phyloP scores from a whole-genome alignment of 2,329 filamentous ascomycete genomes.

The Penicillium paneum region DNA sequence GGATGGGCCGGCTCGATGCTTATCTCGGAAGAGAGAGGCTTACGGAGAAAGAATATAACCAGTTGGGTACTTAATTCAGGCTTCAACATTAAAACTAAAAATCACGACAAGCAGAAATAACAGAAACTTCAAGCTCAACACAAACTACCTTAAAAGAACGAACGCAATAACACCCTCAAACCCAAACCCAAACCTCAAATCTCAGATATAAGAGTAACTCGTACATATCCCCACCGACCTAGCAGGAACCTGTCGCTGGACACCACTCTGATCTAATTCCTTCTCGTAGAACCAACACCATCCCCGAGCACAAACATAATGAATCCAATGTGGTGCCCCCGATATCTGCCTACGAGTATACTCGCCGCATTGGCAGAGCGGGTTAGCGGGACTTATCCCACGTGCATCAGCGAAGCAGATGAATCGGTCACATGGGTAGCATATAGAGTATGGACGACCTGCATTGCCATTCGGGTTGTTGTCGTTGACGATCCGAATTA shows the following conservation, averaged over 20 bases:
- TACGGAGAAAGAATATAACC: background rate
- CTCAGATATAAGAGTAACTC: background rate
- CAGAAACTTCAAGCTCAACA: background rate
- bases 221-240: background rate
- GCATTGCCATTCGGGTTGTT: background rate
- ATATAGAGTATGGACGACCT: slow-evolving; percentile 1
- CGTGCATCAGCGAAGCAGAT: slow-evolving; percentile 6
- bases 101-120: background rate
- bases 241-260: background rate
- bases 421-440: slow-evolving; percentile 2
- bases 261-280: background rate
- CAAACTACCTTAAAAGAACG: background rate
- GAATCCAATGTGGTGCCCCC: background rate
- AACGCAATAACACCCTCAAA: background rate
- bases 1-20: background rate
- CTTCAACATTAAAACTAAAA: background rate
- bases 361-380: slow-evolving; percentile 2
- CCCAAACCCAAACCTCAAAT: background rate
- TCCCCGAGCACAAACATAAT: slow-evolving; percentile 10
- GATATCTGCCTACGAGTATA: slow-evolving; percentile 6
- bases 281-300: slow-evolving; percentile 3
- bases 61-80: too few species aligned
- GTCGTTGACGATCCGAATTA: background rate
- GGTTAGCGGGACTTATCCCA: slow-evolving; percentile 5
- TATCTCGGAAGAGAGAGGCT: background rate